phyloP scores from a whole-genome alignment of 768 basidiomycete genomes.

The Boletus huronensis region DNA sequence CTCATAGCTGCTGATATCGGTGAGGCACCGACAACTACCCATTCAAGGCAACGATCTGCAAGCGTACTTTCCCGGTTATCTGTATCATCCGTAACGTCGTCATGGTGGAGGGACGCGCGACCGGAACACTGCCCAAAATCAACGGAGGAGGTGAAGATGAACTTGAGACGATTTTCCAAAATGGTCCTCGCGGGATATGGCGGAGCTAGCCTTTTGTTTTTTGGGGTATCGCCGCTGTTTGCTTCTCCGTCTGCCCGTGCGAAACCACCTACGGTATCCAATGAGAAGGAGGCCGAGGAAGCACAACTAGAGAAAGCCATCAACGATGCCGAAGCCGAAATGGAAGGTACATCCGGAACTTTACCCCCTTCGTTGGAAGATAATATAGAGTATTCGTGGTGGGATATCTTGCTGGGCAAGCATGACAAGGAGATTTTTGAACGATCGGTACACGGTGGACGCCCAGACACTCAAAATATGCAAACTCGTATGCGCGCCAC shows the following conservation, averaged over 20 bases:
- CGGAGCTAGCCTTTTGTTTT: slow-evolving; percentile 76
- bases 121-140: slow-evolving; percentile 26
- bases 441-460: slow-evolving; percentile 42
- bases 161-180: slow-evolving; percentile 75
- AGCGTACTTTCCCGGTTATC: slow-evolving; percentile 26
- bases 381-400: slow-evolving; percentile 63
- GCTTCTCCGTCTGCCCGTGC: slow-evolving; percentile 24
- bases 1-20: slow-evolving; percentile 81
- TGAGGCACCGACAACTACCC: slow-evolving; percentile 40
- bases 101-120: slow-evolving; percentile 22
- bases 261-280: slow-evolving; percentile 26
- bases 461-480: slow-evolving; percentile 17
- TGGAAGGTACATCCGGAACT: slow-evolving; percentile 38
- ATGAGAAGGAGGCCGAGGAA: slow-evolving; percentile 54
- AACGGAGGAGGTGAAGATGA: slow-evolving; percentile 57
- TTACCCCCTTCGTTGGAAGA: slow-evolving; percentile 23
- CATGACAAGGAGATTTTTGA: slow-evolving; percentile 85
- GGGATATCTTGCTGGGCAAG: slow-evolving; percentile 75
- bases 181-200: slow-evolving; percentile 84
- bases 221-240: slow-evolving; percentile 53
- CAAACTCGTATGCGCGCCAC: slow-evolving; percentile 47
- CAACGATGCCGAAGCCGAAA: slow-evolving; percentile 67
- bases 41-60: slow-evolving; percentile 32
- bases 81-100: slow-evolving; percentile 27
- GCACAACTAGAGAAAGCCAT: slow-evolving; percentile 61